phyloP scores from a whole-genome alignment of 352 stramenopile genomes.

The Globisporangium camurandrum region DNA sequence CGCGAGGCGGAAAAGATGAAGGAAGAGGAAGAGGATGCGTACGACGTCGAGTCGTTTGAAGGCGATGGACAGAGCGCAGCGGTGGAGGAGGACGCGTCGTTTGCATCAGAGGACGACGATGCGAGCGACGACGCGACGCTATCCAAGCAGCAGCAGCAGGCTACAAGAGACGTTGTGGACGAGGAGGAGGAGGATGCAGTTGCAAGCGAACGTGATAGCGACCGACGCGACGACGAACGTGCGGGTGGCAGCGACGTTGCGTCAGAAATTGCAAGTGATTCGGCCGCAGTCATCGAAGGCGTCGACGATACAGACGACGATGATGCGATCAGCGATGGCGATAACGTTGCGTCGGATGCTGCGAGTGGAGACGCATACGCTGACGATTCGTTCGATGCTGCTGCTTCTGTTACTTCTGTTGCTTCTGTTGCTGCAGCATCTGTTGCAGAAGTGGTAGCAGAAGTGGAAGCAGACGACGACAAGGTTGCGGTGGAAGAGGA shows the following conservation, averaged over 20 bases:
- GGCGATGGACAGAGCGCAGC: constrained; percentile 2
- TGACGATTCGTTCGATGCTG: constrained; percentile 44
- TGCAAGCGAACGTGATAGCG: background rate
- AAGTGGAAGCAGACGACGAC: background rate
- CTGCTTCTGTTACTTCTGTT: constrained; percentile 11
- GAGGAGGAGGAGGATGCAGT: constrained; percentile 3
- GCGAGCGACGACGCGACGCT: background rate
- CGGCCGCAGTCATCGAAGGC: background rate
- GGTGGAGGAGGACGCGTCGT: background rate
- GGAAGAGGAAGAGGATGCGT: constrained; percentile 13
- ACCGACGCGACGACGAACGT: too few species aligned
- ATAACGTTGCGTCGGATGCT: too few species aligned
- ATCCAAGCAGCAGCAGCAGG: background rate
- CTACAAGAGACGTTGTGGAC: background rate
- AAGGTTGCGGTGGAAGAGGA: background rate
- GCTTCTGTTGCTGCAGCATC: constrained; percentile 1
- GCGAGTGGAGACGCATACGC: constrained; percentile 32
- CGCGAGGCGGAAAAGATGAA: background rate
- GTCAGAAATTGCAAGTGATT: constrained; percentile 13
- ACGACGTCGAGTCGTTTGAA: constrained; percentile 36
- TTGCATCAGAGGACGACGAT: constrained; percentile 1
- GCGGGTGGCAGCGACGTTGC: too few species aligned
- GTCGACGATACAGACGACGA: background rate
- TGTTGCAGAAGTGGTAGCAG: background rate
- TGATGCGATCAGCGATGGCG: constrained; percentile 4